Base-by-base conservation (phyloP, 257 asterid genomes). In the Paraleonurus japonicus region DNA sequence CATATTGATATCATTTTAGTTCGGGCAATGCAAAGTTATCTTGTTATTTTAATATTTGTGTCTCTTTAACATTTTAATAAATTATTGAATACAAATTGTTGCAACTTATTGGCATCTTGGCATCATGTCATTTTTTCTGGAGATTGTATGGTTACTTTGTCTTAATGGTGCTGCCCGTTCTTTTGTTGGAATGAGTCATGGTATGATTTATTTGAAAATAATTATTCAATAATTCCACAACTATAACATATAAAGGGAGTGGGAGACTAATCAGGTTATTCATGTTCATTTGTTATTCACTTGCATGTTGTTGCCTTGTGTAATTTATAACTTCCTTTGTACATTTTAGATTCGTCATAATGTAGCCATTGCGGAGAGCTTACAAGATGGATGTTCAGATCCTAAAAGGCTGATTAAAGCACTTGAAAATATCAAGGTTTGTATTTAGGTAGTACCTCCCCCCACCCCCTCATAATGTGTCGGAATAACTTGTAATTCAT, bases 351-450 rank as follows among this genome's bases (percentile, higher is more conserved):
- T 92, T 53, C 79, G 58, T 59, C 98, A 93, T 82, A 93, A 93
- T 80, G 78, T 87, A 73, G 82, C 87, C 57, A 76, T 93, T 39
- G 84, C 80, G n/a, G 92, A 87, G 82, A 82, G 75, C 87, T 79
- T 84, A 73, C 94, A 72, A 86, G 90, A 85, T 74, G 97, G 91
- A 54, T 87, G 85, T 79, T 79, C 82, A 62, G 83, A 90, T 82
- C 95, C 97, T 35, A 85, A 77, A 80, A 90, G 68, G 83, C 92
- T 93, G 50, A 83, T 90, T 68, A 79, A 84, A 70, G 85, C 73
- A 59, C 88, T 93, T 67, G 90, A 84, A 80, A 71, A 83, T 58
- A 82, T 88, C 23, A 89, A 93, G 97, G 97, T 90, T 81, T 69
- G 88, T 83, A 61, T 62, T n/a, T 70, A 47, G 23, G 45, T 64